Base-by-base conservation (phyloP, 768 basidiomycete species). In the Lentinula detonsa region DNA sequence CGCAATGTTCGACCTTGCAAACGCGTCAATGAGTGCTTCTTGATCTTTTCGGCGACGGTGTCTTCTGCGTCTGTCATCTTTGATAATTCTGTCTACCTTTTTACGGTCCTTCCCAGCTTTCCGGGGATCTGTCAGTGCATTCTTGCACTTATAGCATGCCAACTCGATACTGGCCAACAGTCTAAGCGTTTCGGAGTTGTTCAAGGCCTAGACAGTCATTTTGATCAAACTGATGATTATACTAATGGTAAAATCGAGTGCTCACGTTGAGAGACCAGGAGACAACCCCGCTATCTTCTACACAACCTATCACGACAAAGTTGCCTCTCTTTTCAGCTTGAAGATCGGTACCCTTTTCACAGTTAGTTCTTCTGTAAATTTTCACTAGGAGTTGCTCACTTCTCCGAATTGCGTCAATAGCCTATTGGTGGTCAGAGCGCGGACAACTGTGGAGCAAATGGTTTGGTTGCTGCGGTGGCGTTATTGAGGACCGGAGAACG, bases 261-360 rank as follows among this genome's bases (percentile, higher is more conserved):
- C 85, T 60, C 66, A 91, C 91, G 68, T 93, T 92, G 62, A 93
- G 70, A 34, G 91, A 93, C 90, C 91, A 93, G 13, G 91, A 93
- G 35, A 93, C 77, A 43, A 93, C 91, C 45, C 81, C 83, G 43
- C 78, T 70, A 21, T 84, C 85, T 61, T 93, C 89, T 21, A 93
- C 85, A 59, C 87, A 88, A 46, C 88, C 87, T 58, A 93, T 82
- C 31, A 93, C 90, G 21, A 93, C 86, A 68, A 93, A 93, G 70
- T 92, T 93, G 57, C 91, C 91, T 64, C 91, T 83, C 73, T 90
- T 90, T 73, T 93, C 91, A 16, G 90, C 91, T 75, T 92, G 89
- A 40, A 93, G 73, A 69, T 92, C 86, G 61, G 83, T 84, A 23
- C 77, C 69, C 87, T 90, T 60, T 9, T 4, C 13, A 34, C 15